A percentile compares a stretch with the other conserved stretches of the same genome.
Evolutionary conservation across 352 stramenopile genomes (phyloP).

Genomic region (Phytopythium cucurbitacearum): DNA sequence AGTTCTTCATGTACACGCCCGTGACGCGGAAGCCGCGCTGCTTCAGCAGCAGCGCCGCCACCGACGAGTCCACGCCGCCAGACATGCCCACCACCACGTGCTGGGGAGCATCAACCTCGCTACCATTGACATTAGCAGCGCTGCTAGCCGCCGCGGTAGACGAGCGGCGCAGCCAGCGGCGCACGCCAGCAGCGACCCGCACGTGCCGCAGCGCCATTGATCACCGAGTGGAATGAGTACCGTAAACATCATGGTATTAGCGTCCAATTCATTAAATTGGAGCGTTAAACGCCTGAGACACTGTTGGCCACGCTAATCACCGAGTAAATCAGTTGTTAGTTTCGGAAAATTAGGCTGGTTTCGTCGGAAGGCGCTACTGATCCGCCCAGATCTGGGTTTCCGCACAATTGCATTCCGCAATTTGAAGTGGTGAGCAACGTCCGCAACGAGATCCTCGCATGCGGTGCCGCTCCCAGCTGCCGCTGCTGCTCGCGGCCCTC

Average conservation of each 20-base stretch:
- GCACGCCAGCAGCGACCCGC: conserved; percentile 6
- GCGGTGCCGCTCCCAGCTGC: neutral
- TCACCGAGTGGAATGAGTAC: too few relatives aligned
- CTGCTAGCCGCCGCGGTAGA: neutral
- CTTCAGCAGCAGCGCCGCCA: conserved; percentile 91
- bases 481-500: neutral
- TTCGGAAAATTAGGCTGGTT: too few relatives aligned
- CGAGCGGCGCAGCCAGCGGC: neutral
- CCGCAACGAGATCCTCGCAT: neutral
- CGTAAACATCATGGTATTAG: too few relatives aligned
- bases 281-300: too few relatives aligned
- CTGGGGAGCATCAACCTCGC: conserved; percentile 27
- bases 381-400: neutral
- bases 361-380: too few relatives aligned
- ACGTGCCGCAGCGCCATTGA: too few relatives aligned
- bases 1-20: conserved; percentile 99
- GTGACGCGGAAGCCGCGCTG: conserved; percentile 89
- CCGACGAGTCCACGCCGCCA: conserved; percentile 97
- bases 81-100: conserved; percentile 96
- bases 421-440: neutral
- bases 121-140: neutral
- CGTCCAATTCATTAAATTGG: too few relatives aligned
- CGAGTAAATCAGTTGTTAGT: too few relatives aligned
- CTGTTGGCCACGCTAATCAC: too few relatives aligned
- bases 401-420: neutral